Evolutionary conservation across 2,329 filamentous ascomycete genomes (phyloP), one percentile per base, ranked within the genome.

Genomic region (Trichoderma arundinaceum): DNA sequence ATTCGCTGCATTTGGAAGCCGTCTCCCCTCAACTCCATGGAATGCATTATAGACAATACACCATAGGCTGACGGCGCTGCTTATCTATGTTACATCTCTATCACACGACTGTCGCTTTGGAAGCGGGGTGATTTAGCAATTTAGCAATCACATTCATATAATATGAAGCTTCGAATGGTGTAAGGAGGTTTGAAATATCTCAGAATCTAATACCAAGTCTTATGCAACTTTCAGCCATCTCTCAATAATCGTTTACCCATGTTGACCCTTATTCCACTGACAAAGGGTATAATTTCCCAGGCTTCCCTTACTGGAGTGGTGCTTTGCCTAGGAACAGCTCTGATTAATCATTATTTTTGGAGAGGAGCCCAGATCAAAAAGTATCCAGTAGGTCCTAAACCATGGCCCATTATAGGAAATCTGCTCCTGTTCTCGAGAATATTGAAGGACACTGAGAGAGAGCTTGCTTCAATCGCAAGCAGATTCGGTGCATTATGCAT

Each of bases 371-470:
- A 10, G 28, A 44, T 15, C 4, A 62, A 41, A 38, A 51, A 48
- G 7, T 57, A 48, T 51, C 61, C 61, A 8, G 2, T 43, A 22
- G 61, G 61, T 15, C 61, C 61, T 8, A 57, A 57, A 22, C 43
- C 43, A 64, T 64, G 61, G 61, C 61, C 61, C 3, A 10, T 64
- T 5, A 38, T 64, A 7, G 61, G 61, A 32, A 64, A 64, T 22
- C 28, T 64, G 33, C 41, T 64, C 7, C 12, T 46, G 2, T 64
- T 64, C 44, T 4, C n/a, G 9, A 28, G 41, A 12, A 10, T 64
- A 8, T 7, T 54, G 17, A 4, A 49, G 7, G n/a, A 41, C 17
- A 3, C 43, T 6, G 52, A 57, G 4, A 13, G n/a, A 22, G 44
- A 56, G 4, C 61, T 64, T 13, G 1, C 10, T 7, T 17, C 17